Percentiles rank a stretch among this genome's conserved stretches.
These are phyloP conservation scores for Globisporangium lucens DNA, from an alignment of 352 stramenopile species.

Conservation along the genomic window DNA sequence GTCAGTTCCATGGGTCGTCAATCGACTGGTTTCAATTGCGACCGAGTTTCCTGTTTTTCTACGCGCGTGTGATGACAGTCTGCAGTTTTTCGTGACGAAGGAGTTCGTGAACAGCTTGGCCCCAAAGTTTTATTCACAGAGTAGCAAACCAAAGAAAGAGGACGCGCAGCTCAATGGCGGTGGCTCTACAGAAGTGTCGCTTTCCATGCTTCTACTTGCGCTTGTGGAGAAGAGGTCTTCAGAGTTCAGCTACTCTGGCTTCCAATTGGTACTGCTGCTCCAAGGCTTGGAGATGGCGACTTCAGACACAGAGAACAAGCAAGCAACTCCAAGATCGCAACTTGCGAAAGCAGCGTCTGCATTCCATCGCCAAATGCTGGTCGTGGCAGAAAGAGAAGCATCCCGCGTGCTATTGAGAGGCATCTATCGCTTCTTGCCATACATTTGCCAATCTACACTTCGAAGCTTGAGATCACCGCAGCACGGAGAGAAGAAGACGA, in stretches of 20 bases:
- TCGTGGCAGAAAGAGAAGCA: slow-evolving; percentile 29
- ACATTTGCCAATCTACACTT: slow-evolving; percentile 49
- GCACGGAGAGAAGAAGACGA: slow-evolving; percentile 13
- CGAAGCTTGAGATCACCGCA: slow-evolving; percentile 26
- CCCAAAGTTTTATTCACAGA: slow-evolving; percentile 17
- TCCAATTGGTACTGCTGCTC: slow-evolving; percentile 46
- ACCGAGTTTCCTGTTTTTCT: slow-evolving; percentile 34
- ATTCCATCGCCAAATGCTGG: slow-evolving; percentile 42
- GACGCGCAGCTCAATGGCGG: not conserved
- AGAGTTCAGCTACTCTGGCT: slow-evolving; percentile 39
- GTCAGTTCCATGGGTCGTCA: slow-evolving; percentile 16
- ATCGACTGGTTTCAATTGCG: slow-evolving; percentile 32
- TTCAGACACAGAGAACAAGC: not conserved
- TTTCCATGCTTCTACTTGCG: slow-evolving; percentile 21
- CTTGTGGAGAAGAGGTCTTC: slow-evolving; percentile 31
- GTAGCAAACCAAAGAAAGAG: not conserved
- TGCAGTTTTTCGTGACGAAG: slow-evolving; percentile 62
- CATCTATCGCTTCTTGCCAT: slow-evolving; percentile 54
- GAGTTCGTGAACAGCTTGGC: slow-evolving; percentile 36
- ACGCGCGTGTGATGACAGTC: slow-evolving; percentile 43
- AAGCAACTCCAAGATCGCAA: not conserved
- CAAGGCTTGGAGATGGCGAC: slow-evolving; percentile 24
- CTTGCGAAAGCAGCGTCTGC: slow-evolving; percentile 23
- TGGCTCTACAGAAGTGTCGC: not conserved
- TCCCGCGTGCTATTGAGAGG: slow-evolving; percentile 29